A percentile compares a stretch with the other conserved stretches of the same genome.
Conservation (phyloP, 192 early-diverging fungal genomes). For the Entomortierella chlamydospora region DNA sequence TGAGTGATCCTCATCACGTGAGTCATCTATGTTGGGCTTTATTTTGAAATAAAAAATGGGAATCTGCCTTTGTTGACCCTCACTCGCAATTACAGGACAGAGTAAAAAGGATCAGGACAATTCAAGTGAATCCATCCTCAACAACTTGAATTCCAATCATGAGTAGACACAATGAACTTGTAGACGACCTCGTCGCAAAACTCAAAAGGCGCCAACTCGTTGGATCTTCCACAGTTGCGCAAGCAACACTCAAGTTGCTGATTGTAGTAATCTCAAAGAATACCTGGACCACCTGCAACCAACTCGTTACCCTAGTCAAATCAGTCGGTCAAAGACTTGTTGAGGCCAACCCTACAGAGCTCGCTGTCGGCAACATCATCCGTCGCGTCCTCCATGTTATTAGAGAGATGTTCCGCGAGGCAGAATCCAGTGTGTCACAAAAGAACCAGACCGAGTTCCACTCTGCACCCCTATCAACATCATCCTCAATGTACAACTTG, state of each 20-base stretch:
- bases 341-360: constrained; percentile 88
- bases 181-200: constrained; percentile 65
- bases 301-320: constrained; percentile 72
- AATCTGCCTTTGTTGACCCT: no score
- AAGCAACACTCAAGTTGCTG: constrained; percentile 81
- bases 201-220: constrained; percentile 74
- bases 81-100: no score
- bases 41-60: no score
- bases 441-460: constrained; percentile 25
- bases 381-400: constrained; percentile 88
- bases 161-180: constrained; percentile 54
- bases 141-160: constrained; percentile 2
- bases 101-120: no score
- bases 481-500: constrained; percentile 72
- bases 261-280: constrained; percentile 80
- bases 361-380: constrained; percentile 88
- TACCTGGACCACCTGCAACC: constrained; percentile 74
- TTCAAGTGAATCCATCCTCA: background rate
- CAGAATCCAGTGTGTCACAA: constrained; percentile 36
- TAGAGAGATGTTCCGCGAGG: constrained; percentile 71
- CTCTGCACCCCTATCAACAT: constrained; percentile 51
- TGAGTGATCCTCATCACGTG: background rate
- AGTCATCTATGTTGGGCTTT: no score
- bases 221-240: constrained; percentile 73
- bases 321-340: constrained; percentile 74